Percentiles rank a stretch among this genome's conserved stretches.
Conservation (phyloP, 768 basidiomycete genomes). For the Cystobasidium onofrii region DNA sequence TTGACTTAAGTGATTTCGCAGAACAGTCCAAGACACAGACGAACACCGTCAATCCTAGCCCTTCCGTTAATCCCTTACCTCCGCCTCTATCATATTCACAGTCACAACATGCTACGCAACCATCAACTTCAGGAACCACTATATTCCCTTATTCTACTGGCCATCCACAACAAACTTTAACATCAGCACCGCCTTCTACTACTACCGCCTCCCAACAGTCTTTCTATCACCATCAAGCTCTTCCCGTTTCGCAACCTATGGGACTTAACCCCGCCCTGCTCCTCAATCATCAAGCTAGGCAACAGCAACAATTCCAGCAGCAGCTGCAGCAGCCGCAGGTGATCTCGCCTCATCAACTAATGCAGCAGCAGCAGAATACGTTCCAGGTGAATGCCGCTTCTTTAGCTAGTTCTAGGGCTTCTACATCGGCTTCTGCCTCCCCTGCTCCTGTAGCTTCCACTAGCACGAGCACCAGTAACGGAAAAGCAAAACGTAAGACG, state of each 20-base stretch:
- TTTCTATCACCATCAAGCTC: not conserved
- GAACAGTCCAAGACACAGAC: not conserved
- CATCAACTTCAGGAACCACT: not conserved
- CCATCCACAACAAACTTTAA: not conserved
- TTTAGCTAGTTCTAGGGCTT: not conserved
- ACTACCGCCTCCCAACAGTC: not conserved
- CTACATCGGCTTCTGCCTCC: not conserved
- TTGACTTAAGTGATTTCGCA: not conserved
- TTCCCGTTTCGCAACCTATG: not conserved
- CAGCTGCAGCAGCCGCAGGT: not conserved
- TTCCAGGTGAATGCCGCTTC: not conserved
- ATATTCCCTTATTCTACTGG: not conserved
- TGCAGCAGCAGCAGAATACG: not conserved
- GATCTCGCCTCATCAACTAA: conserved; percentile 11
- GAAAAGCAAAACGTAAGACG: not conserved
- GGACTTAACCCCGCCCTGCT: not conserved
- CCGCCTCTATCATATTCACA: not conserved
- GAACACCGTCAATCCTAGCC: not conserved
- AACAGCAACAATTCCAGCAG: too few relatives aligned
- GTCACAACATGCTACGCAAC: not conserved
- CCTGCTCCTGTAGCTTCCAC: not conserved
- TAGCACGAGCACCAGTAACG: not conserved
- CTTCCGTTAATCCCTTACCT: conserved; percentile 3
- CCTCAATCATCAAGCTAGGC: not conserved
- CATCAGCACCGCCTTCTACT: not conserved